Evolutionary conservation across 768 basidiomycete species (phyloP), one percentile per base, ranked within the genome.

Genomic region (Lyophyllum decastes): DNA sequence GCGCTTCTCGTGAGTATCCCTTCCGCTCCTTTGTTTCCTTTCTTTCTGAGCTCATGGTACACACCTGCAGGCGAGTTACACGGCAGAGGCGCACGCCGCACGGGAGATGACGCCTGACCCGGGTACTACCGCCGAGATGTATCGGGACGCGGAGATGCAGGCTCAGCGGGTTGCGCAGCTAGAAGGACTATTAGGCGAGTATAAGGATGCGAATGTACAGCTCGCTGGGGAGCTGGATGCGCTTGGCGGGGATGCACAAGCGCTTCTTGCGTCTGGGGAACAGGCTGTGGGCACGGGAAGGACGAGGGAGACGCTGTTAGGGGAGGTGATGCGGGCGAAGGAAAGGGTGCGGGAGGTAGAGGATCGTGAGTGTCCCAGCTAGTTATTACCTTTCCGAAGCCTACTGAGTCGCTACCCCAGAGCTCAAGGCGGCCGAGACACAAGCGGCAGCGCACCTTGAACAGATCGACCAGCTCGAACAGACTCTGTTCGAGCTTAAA

Each of bases 401-500:
- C 30, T 10, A 10, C 10, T 30, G 30, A 30, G n/a, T n/a, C n/a
- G n/a, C n/a, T n/a, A n/a, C n/a, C n/a, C n/a, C 52, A 89, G 86
- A 77, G 16, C 75, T 87, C 22, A 68, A 79, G 24, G 71, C 75
- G 50, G 72, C 75, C 0, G 72, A 75, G 27, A 61, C 68, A 0
- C 73, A 71, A 38, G 56, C 67, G 38, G 73, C 76, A 47, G 59
- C 70, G 38, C 78, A 82, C 16, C 71, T 79, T 1, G 76, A 76
- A 50, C 80, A 79, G 67, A 83, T 91, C 33, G 91, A 92, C 24
- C 67, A 75, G n/a, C 79, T 93, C 35, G 89, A 92, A 64, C 92
- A 94, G 67, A 78, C 80, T 10, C 80, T 94, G 8, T 92, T 90
- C 66, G 90, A 94, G 52, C 78, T 93, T 1, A 74, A 81, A 2